Percentiles rank a stretch among this genome's conserved stretches.
These are phyloP conservation scores for Dendrobium chrysotoxum DNA, from an alignment of 106 monocot species.

Conservation along the genomic window DNA sequence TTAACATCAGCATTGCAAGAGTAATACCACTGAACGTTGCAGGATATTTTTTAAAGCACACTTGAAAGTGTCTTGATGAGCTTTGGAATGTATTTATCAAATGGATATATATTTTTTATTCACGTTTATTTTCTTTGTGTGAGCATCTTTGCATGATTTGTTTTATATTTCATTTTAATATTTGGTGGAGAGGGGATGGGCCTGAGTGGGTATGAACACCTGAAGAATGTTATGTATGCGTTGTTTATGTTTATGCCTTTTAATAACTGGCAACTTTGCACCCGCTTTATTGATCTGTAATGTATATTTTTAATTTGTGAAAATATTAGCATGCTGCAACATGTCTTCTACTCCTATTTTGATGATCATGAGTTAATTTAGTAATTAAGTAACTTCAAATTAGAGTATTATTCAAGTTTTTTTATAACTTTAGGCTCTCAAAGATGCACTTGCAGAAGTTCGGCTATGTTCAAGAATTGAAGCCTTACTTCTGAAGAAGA, in stretches of 20 bases:
- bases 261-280: background rate
- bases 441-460: conserved; percentile 59
- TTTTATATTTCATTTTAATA: background rate
- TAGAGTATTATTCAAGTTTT: background rate
- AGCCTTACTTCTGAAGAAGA: conserved; percentile 67
- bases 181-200: background rate
- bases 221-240: background rate
- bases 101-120: background rate
- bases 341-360: background rate
- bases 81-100: background rate
- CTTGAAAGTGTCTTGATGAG: background rate
- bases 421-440: conserved; percentile 42
- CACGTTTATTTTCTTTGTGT: background rate
- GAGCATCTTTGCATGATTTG: background rate
- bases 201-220: background rate
- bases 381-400: background rate
- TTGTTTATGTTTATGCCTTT: background rate
- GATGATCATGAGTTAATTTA: background rate
- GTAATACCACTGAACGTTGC: background rate
- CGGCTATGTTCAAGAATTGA: conserved; percentile 73
- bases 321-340: background rate
- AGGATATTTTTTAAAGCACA: background rate
- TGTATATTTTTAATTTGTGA: background rate
- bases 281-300: background rate
- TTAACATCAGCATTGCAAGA: background rate